Evolutionary conservation across 768 basidiomycete genomes (phyloP), one percentile per base, ranked within the genome.

Genomic region (Xerocomus brunneocitrinus): DNA sequence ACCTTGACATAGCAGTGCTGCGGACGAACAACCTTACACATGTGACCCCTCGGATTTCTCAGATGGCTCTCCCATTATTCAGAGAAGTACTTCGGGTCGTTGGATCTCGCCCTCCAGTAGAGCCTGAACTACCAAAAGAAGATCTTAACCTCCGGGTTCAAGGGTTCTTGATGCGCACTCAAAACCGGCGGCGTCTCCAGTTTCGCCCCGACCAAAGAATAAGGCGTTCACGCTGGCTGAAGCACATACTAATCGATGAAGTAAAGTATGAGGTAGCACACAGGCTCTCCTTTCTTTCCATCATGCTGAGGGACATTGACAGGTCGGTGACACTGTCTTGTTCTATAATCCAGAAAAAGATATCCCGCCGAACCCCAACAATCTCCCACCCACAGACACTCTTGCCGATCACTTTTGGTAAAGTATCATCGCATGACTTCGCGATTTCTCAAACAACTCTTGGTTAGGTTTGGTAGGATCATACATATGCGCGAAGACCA

Each of bases 321-420:
- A 90, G 87, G 62, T 80, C 36, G 87, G 85, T 0, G 87, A 91
- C 55, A 76, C 79, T 34, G 72, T 88, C 2, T 52, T 89, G 5
- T 69, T 84, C 16, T 77, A 77, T 19, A 19, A 19, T 16, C 71
- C 71, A 4, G 76, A 74, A 5, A 14, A 64, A 1, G 67, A 68
- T 40, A 54, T 59, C 6, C 59, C 79, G 5, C 77, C 76, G 13
- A 56, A 69, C 38, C 62, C 66, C 0, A 54, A 69, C 1, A 68
- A 76, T 16, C 62, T 78, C 3, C 73, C 74, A 3, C 34, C 54
- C 3, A 63, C 71, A 16, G 75, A 74, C 16, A 75, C 68, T 3
- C 67, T 87, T 3, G 73, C 77, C 0, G 72, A 82, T 50, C 84
- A 79, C 59, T 89, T 87, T 61, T 90, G 88, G 87, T 86, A 64